Conservation (phyloP, 257 asterid species). For the Solanum tarapatanum region DNA sequence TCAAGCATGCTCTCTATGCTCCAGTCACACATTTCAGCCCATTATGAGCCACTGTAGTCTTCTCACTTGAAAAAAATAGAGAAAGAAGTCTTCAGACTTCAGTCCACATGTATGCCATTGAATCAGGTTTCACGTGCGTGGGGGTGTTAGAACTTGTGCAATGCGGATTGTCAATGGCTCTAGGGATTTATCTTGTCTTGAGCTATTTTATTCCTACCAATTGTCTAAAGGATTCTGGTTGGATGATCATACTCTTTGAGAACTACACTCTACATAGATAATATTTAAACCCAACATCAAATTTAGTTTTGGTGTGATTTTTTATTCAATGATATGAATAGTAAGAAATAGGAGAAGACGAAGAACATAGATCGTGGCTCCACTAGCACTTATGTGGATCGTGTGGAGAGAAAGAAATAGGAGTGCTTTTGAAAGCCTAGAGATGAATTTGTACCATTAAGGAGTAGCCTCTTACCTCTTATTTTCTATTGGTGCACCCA, state of each 20-base stretch:
- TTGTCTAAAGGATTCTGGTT: neutral
- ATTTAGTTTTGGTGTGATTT: neutral
- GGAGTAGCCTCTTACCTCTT: neutral
- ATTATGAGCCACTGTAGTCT: neutral
- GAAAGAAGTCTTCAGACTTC: neutral
- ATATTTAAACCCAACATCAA: neutral
- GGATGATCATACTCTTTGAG: neutral
- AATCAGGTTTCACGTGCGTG: neutral
- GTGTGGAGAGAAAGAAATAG: neutral
- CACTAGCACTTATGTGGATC: neutral
- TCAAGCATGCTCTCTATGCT: neutral
- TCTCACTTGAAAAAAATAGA: neutral
- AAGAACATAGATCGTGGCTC: neutral
- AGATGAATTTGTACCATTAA: neutral
- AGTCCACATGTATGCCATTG: neutral
- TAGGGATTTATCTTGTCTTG: neutral
- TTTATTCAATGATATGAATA: neutral
- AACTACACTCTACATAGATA: neutral
- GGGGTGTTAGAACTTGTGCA: neutral
- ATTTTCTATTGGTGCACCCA: neutral
- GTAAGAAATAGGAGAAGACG: neutral
- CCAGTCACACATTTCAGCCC: neutral
- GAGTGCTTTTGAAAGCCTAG: neutral
- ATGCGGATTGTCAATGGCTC: neutral
- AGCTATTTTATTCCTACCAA: neutral